These are phyloP conservation scores for Oxytropis ochrocephala DNA, from an alignment of 306 rosid species.

Conservation along the genomic window DNA sequence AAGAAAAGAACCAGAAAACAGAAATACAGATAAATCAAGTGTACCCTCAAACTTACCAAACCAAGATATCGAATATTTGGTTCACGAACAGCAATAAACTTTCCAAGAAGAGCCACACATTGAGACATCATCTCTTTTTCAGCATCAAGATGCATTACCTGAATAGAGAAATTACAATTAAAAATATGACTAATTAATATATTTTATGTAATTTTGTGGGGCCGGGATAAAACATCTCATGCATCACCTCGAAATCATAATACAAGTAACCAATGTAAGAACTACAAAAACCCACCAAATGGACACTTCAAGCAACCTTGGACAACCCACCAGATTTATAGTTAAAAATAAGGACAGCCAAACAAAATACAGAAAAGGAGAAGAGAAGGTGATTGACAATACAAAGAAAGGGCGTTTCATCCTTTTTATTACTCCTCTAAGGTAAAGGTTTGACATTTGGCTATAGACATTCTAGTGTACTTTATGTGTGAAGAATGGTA, in stretches of 20 bases:
- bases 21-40: background rate
- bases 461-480: background rate
- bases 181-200: constrained; percentile 8
- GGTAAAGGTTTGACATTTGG: background rate
- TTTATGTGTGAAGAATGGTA: background rate
- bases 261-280: background rate
- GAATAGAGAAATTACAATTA: constrained; percentile 26
- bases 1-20: background rate
- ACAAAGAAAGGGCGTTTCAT: background rate
- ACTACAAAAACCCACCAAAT: constrained; percentile 5
- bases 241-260: background rate
- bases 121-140: constrained; percentile 99
- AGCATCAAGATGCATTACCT: constrained; percentile 99
- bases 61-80: constrained; percentile 99
- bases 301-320: constrained; percentile 8
- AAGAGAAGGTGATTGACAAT: background rate
- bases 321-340: background rate
- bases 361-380: background rate
- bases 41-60: constrained; percentile 55
- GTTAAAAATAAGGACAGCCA: background rate
- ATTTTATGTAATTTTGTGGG: background rate
- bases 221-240: background rate
- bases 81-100: constrained; percentile 97
- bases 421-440: background rate
- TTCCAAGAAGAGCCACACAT: constrained; percentile 98